Evolutionary conservation across 208 protist species (phyloP).

Genomic region (Trypanosoma platydactyli): DNA sequence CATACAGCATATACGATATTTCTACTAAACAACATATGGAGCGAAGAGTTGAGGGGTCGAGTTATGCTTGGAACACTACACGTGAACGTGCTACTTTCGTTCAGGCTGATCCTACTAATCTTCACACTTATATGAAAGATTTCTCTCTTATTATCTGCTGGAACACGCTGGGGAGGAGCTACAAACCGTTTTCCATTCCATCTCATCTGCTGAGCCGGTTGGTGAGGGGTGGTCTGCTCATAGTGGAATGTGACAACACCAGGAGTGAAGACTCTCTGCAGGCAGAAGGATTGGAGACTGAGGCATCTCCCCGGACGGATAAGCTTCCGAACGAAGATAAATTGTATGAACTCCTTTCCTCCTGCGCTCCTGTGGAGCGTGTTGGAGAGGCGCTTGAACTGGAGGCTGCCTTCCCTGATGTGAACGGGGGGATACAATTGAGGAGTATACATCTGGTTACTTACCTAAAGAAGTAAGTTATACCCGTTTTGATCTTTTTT

Average conservation of each 20-base stretch:
- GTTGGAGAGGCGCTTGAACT: conserved; percentile 57
- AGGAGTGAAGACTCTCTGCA: conserved; percentile 41
- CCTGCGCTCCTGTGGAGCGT: conserved; percentile 49
- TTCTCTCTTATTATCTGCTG: conserved; percentile 87
- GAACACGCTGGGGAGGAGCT: conserved; percentile 87
- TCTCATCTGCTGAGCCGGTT: conserved; percentile 67
- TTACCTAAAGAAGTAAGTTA: conserved; percentile 66
- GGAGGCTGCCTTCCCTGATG: conserved; percentile 59
- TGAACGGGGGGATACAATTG: conserved; percentile 36
- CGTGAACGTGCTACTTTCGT: conserved; percentile 79
- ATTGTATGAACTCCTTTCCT: conserved; percentile 72
- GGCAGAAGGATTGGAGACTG: conserved; percentile 28
- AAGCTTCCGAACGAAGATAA: conserved; percentile 40
- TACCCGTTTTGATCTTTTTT: not conserved
- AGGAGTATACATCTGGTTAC: conserved; percentile 52
- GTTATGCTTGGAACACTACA: conserved; percentile 57
- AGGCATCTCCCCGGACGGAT: conserved; percentile 29
- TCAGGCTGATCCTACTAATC: conserved; percentile 87
- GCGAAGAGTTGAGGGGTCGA: conserved; percentile 37
- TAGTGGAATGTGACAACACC: conserved; percentile 72
- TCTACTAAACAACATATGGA: conserved; percentile 32
- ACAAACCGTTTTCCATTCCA: conserved; percentile 69
- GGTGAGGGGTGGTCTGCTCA: conserved; percentile 59
- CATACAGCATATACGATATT: conserved; percentile 54
- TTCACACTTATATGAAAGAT: conserved; percentile 78